Conservation (phyloP, 768 basidiomycete species). For the Leccinum broughii region DNA sequence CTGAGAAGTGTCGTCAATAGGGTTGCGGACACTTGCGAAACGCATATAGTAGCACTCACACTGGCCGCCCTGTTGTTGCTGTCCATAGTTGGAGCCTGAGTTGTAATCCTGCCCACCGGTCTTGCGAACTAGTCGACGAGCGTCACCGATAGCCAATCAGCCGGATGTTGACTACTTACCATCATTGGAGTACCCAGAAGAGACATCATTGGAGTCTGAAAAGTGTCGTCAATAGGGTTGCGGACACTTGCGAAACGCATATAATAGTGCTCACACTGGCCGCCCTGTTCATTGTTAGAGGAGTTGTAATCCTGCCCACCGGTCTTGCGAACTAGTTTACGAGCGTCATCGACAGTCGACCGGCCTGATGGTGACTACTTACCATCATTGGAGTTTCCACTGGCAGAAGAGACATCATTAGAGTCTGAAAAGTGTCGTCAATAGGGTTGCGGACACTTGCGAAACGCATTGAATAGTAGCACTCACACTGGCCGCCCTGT, state of each 20-base stretch:
- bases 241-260: background rate
- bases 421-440: background rate
- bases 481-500: constrained; percentile 17
- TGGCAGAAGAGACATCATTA: background rate
- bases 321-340: constrained; percentile 47
- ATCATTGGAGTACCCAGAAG: background rate
- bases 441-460: background rate
- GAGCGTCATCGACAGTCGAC: constrained; percentile 11
- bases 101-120: constrained; percentile 51
- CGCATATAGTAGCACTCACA: constrained; percentile 16
- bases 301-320: constrained; percentile 67
- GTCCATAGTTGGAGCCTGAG: too few species aligned
- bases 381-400: background rate
- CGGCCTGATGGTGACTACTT: background rate
- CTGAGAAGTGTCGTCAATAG: background rate
- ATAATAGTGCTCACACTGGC: background rate
- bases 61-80: constrained; percentile 9
- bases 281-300: constrained; percentile 43
- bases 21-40: constrained; percentile 7
- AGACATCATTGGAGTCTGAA: background rate
- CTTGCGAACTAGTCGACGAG: constrained; percentile 40
- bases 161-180: background rate
- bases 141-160: constrained; percentile 14
- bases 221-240: background rate
- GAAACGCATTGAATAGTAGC: background rate